Base-by-base conservation (phyloP, 2,329 filamentous ascomycete species). In the Fusarium sp. region DNA sequence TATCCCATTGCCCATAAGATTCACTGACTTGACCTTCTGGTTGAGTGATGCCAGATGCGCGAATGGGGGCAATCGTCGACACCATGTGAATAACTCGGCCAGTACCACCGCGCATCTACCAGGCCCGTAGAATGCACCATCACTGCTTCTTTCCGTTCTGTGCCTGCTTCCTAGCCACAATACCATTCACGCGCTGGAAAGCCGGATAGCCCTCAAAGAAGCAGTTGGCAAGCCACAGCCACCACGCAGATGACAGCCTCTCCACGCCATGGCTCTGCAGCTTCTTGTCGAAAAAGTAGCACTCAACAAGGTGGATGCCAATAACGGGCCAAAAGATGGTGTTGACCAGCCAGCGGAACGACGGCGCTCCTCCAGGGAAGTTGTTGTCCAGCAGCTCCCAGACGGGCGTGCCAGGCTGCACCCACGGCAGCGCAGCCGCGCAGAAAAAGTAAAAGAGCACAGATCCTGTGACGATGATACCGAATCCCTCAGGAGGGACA, bases 281-380 rank as follows among this genome's bases (percentile, higher is more conserved):
- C 44, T 76, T 79, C 38, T 72, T 75, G 61, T 83, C 81, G 67
- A 89, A 78, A 71, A 80, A 77, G 40, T 77, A 76, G n/a, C 81
- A 77, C 79, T 97, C 94, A 4, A 75, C 56, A 0, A 81, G 22
- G 75, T 97, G 94, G 11, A 92, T 83, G 0, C 71, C 79, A 1
- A 92, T 4, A 53, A 93, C 84, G 1, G 85, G 79, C 19, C 78
- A 67, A 50, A 90, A 78, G 38, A 94, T 78, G 12, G 78, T 72
- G 44, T 83, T 83, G 61, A 89, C 86, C 2, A 91, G 75, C 73
- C 80, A 83, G 61, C 81, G 79, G 67, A 86, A 89, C 53, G 84
- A 83, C 3, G 71, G 73, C 3, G 86, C 81, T 9, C 91, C 88
- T 2, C 80, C 79, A 0, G 88, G 87, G 49, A 88, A 84, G 35